Percentiles rank a stretch among this genome's conserved stretches.
Conservation (phyloP, 768 basidiomycete genomes). For the Lentinula edodes region DNA sequence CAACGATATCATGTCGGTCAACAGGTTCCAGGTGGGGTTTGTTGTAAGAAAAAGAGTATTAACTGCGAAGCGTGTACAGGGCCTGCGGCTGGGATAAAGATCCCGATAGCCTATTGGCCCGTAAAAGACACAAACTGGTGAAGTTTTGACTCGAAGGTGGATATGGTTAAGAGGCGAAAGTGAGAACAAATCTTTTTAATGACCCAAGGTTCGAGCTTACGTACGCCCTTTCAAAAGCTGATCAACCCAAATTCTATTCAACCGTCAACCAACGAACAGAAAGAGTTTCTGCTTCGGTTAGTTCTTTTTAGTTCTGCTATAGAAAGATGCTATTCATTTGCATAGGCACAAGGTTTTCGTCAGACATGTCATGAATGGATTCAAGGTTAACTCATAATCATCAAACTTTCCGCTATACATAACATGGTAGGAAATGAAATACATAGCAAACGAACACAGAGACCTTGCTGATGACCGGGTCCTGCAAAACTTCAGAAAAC, state of each 20-base stretch:
- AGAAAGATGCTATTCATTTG: neutral
- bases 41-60: slow-evolving; percentile 5
- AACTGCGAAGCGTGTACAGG: slow-evolving; percentile 1
- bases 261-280: neutral
- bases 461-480: neutral
- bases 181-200: neutral
- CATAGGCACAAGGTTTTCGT: neutral
- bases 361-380: neutral
- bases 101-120: neutral
- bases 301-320: neutral
- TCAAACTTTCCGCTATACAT: neutral
- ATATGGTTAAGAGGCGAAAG: neutral
- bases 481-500: neutral
- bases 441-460: too few relatives aligned
- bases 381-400: neutral
- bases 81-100: slow-evolving; percentile 2
- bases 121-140: neutral
- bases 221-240: neutral
- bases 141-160: neutral
- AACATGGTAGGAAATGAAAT: too few relatives aligned
- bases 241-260: too few relatives aligned
- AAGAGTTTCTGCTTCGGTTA: neutral
- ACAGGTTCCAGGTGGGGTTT: slow-evolving; percentile 6
- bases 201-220: neutral
- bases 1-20: slow-evolving; percentile 9